Base-by-base conservation (phyloP, 2,329 filamentous ascomycete genomes). In the Pyrenochaeta sp. region DNA sequence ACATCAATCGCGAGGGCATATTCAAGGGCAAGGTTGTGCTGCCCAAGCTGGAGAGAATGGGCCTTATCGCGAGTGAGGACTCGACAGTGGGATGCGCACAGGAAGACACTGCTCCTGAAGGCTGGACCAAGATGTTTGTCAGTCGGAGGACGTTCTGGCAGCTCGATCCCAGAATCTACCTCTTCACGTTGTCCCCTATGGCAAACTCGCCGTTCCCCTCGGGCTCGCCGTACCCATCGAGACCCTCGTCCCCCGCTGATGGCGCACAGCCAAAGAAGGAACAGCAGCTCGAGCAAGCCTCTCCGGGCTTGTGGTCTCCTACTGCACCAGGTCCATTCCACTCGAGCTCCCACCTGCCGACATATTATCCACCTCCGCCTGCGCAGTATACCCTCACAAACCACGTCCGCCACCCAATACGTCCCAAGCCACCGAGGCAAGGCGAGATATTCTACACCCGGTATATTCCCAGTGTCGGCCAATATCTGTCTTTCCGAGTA, bases 11-110 rank as follows among this genome's bases (percentile, higher is more conserved):
- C 7, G 90, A 96, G 58, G 93, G 93, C n/a, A 87, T 96, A 26
- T 84, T 97, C 68, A 86, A 90, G 55, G 87, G 89, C 26, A 85
- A 84, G 46, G 90, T 94, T 54, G 75, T 96, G 53, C 81, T 96
- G 29, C 89, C 89, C 17, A 96, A 96, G 76, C 82, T 96, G 30
- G 93, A 96, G 75, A 83, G 91, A 41, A 96, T 96, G 91, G 91
- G 92, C 1, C 72, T 97, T 38, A 85, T 96, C 36, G 79, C 86
- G 0, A 88, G 82, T 17, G 81, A 89, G 40, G 87, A 95, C 60
- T 90, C 89, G 0, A 81, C 82, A 1, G 88, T 94, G 2, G 90
- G 90, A 4, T 77, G 81, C 1, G 81, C 82, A 24, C 69, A 82
- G 10, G 80, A 85, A 29, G 81, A 86, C 36, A 82, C 84, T 32